Evolutionary conservation across 371 early-diverging fungal genomes (phyloP).

Genomic region (Apophysomyces sp.): DNA sequence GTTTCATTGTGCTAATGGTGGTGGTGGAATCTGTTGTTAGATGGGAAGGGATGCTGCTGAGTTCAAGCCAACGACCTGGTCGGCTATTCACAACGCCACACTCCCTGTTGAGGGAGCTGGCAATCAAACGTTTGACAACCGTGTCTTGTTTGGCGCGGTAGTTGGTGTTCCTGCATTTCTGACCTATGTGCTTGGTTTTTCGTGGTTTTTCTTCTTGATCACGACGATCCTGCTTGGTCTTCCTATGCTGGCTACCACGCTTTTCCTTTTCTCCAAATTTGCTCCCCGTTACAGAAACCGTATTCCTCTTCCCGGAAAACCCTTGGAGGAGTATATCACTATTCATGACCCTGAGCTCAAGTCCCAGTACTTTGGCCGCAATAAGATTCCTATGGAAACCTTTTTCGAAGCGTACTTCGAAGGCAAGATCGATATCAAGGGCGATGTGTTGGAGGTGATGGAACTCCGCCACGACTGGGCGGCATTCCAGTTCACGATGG

Average conservation of each 20-base stretch:
- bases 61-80: constrained; percentile 59
- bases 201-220: constrained; percentile 58
- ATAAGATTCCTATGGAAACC: constrained; percentile 94
- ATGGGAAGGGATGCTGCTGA: constrained; percentile 13
- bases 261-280: constrained; percentile 64
- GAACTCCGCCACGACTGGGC: constrained; percentile 96
- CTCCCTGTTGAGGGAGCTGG: constrained; percentile 80
- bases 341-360: constrained; percentile 81
- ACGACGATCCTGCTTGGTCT: constrained; percentile 61
- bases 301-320: constrained; percentile 75
- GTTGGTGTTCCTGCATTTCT: constrained; percentile 65
- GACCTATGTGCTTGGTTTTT: constrained; percentile 56
- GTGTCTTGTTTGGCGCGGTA: constrained; percentile 51
- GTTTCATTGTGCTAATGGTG: too few species aligned
- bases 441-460: constrained; percentile 83
- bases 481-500: constrained; percentile 79
- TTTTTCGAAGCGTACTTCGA: constrained; percentile 96
- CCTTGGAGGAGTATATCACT: constrained; percentile 83
- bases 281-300: constrained; percentile 70
- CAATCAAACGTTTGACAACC: constrained; percentile 71
- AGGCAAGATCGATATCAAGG: constrained; percentile 89
- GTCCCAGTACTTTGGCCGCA: constrained; percentile 68
- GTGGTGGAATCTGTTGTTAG: constrained; percentile 17
- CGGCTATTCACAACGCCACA: constrained; percentile 57
- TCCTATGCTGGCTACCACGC: constrained; percentile 69